These are phyloP conservation scores for Cystofilobasidium macerans DNA, from an alignment of 768 basidiomycete species.

Conservation along the genomic window DNA sequence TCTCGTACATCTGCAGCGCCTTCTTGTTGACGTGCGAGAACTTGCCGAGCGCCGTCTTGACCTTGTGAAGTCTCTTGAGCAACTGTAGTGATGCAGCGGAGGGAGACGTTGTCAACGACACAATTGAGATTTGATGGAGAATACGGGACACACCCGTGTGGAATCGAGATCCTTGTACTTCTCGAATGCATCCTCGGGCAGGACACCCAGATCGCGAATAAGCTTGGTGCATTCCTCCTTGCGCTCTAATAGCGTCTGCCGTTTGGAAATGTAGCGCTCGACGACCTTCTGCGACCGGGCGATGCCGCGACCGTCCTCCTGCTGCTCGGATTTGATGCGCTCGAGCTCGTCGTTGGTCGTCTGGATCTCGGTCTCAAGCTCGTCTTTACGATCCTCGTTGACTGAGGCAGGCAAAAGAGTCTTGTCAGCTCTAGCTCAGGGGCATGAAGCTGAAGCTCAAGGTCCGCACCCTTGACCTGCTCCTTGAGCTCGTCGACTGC, in stretches of 20 bases:
- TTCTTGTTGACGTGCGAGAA: constrained; percentile 99
- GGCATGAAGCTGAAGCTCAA: background rate
- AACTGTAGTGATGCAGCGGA: constrained; percentile 46
- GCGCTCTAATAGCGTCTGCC: constrained; percentile 66
- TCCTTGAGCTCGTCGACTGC: constrained; percentile 56
- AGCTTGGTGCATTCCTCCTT: constrained; percentile 92
- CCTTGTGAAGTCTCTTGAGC: constrained; percentile 78
- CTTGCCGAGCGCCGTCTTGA: constrained; percentile 88
- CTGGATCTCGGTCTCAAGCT: constrained; percentile 44
- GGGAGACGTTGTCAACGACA: too few species aligned
- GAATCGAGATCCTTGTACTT: constrained; percentile 81
- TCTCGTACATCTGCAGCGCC: constrained; percentile 95
- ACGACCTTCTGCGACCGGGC: constrained; percentile 89
- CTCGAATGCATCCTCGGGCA: constrained; percentile 94
- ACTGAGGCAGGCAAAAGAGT: constrained; percentile 38
- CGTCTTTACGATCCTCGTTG: constrained; percentile 47
- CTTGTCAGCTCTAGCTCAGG: constrained; percentile 20
- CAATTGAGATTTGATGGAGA: background rate
- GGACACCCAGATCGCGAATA: constrained; percentile 87
- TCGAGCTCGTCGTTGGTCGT: constrained; percentile 48
- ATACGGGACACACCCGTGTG: constrained; percentile 55
- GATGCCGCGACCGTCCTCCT: constrained; percentile 74
- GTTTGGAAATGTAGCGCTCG: constrained; percentile 85
- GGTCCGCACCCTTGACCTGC: constrained; percentile 50
- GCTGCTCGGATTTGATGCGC: constrained; percentile 64